phyloP scores from a whole-genome alignment of 768 basidiomycete genomes.

The Nevesoporus exiguus region DNA sequence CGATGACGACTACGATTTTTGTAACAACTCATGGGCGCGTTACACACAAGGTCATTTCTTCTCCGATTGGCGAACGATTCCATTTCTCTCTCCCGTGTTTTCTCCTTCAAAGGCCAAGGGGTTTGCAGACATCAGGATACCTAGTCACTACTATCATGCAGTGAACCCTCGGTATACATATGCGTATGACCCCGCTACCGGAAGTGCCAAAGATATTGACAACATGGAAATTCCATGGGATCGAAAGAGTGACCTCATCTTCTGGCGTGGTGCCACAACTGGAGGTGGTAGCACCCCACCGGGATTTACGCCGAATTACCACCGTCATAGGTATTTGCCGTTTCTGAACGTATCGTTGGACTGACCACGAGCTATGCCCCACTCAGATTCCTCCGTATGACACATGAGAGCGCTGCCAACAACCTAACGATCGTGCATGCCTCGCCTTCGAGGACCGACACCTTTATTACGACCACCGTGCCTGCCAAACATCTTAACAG shows the following conservation, averaged over 20 bases:
- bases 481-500: constrained; percentile 60
- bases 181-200: constrained; percentile 79
- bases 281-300: constrained; percentile 88
- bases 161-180: constrained; percentile 83
- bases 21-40: constrained; percentile 78
- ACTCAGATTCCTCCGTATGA: constrained; percentile 69
- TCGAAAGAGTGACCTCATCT: constrained; percentile 76
- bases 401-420: constrained; percentile 45
- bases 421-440: constrained; percentile 69
- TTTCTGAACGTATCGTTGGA: constrained; percentile 1
- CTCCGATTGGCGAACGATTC: constrained; percentile 91
- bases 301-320: constrained; percentile 79
- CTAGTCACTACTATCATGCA: constrained; percentile 94
- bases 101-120: constrained; percentile 86
- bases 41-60: constrained; percentile 94
- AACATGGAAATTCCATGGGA: constrained; percentile 89
- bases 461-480: constrained; percentile 59
- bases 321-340: constrained; percentile 68
- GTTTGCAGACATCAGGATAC: constrained; percentile 88
- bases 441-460: constrained; percentile 55
- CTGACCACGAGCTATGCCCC: neutral
- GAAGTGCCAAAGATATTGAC: constrained; percentile 68
- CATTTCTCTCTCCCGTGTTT: constrained; percentile 89
- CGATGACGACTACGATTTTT: constrained; percentile 74
- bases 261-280: constrained; percentile 95